Evolutionary conservation across 495 filamentous ascomycete genomes (phyloP).

Genomic region (Penicillium longicatenatum): DNA sequence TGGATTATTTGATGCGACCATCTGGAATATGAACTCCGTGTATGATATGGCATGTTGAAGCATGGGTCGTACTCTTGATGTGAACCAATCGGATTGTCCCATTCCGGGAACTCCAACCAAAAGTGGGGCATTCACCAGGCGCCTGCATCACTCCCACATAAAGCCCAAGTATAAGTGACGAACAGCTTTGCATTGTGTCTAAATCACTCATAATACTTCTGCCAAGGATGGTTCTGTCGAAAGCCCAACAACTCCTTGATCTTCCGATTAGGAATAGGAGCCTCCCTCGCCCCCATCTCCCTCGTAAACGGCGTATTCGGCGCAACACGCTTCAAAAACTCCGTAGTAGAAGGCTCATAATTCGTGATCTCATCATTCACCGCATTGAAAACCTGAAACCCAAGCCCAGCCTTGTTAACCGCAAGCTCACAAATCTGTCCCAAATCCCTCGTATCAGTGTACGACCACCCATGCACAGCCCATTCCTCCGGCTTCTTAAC

Average conservation of each 20-base stretch:
- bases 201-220: constrained; percentile 30
- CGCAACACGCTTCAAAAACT: constrained; percentile 50
- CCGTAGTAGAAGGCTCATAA: constrained; percentile 37
- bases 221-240: constrained; percentile 57
- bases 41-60: background rate
- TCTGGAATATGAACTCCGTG: constrained; percentile 8
- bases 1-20: constrained; percentile 28
- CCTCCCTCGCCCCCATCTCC: constrained; percentile 56
- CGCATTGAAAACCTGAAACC: constrained; percentile 64
- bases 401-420: constrained; percentile 51
- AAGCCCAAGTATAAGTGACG: too few relatives aligned
- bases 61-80: background rate
- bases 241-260: constrained; percentile 59
- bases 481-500: constrained; percentile 49
- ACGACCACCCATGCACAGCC: constrained; percentile 60
- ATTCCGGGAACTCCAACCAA: too few relatives aligned
- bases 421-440: constrained; percentile 58
- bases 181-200: background rate
- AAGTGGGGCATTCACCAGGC: too few relatives aligned
- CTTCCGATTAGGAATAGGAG: constrained; percentile 60
- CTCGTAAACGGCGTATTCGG: constrained; percentile 51
- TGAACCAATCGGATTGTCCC: too few relatives aligned
- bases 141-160: too few relatives aligned
- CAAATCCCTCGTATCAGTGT: constrained; percentile 61
- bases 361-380: constrained; percentile 60